Conservation (phyloP, 129 eudicot genomes). For the Flaveria bidentis region DNA sequence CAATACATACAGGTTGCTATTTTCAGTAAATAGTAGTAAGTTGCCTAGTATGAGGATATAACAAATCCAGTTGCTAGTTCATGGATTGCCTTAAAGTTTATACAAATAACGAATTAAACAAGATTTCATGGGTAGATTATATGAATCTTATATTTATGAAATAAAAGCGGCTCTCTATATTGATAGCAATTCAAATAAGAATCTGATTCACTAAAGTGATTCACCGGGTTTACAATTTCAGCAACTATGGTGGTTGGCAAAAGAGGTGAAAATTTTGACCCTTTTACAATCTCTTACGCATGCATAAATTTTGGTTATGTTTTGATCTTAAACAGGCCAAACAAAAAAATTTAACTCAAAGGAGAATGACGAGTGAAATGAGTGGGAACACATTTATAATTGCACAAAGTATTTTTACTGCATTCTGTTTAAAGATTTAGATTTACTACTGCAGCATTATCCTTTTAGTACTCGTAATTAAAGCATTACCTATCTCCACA, state of each 20-base stretch:
- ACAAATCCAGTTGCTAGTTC: neutral
- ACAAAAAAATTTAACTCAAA: too few species aligned
- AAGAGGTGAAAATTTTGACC: neutral
- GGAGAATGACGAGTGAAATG: too few species aligned
- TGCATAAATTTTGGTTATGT: too few species aligned
- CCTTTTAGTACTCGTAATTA: neutral
- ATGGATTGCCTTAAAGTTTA: neutral
- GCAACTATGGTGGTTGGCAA: neutral
- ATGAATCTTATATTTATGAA: neutral
- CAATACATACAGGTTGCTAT: too few species aligned
- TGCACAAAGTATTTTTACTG: neutral
- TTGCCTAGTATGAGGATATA: neutral
- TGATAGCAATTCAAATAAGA: constrained; percentile 1
- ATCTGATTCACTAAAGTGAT: neutral
- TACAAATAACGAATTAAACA: neutral
- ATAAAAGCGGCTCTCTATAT: neutral
- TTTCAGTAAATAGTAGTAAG: too few species aligned
- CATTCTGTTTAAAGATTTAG: too few species aligned
- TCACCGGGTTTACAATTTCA: neutral
- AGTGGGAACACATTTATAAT: too few species aligned
- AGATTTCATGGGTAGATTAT: neutral
- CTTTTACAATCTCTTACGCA: too few species aligned
- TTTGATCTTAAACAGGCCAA: too few species aligned
- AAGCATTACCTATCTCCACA: neutral
- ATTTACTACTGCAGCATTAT: neutral